These are phyloP conservation scores for Erodium texanum DNA, from an alignment of 441 rosid genomes.

Conservation along the genomic window DNA sequence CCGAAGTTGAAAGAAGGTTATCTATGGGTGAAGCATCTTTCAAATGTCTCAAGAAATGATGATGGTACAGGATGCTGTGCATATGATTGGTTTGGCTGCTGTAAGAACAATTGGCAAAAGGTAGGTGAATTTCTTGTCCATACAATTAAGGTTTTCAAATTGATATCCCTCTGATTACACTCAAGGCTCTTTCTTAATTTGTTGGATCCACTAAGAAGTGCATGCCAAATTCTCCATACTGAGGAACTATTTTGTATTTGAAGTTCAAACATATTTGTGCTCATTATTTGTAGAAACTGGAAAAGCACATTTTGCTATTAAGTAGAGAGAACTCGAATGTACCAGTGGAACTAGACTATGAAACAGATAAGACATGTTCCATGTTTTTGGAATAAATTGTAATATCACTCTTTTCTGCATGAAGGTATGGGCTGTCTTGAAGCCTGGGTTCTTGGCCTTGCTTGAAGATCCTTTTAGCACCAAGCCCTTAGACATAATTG, in stretches of 20 bases:
- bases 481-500: slow-evolving; percentile 82
- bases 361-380: no score
- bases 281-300: neutral
- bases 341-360: no score
- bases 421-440: slow-evolving; percentile 97
- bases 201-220: neutral
- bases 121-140: slow-evolving; percentile 33
- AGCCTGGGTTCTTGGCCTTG: slow-evolving; percentile 95
- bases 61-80: slow-evolving; percentile 63
- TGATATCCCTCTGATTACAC: neutral
- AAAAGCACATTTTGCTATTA: neutral
- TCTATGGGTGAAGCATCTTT: slow-evolving; percentile 88
- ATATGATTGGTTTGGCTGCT: slow-evolving; percentile 70
- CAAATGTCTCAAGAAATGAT: slow-evolving; percentile 49
- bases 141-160: slow-evolving; percentile 9
- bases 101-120: slow-evolving; percentile 98
- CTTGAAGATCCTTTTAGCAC: slow-evolving; percentile 77
- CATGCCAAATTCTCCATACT: neutral
- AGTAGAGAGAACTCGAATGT: no score
- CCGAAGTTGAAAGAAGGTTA: slow-evolving; percentile 95
- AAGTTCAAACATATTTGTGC: neutral
- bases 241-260: neutral
- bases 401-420: slow-evolving; percentile 11
- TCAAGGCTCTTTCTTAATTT: neutral
- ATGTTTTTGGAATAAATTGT: neutral